phyloP scores from a whole-genome alignment of 2,329 filamentous ascomycete genomes.

The Arachnomyces sp. region DNA sequence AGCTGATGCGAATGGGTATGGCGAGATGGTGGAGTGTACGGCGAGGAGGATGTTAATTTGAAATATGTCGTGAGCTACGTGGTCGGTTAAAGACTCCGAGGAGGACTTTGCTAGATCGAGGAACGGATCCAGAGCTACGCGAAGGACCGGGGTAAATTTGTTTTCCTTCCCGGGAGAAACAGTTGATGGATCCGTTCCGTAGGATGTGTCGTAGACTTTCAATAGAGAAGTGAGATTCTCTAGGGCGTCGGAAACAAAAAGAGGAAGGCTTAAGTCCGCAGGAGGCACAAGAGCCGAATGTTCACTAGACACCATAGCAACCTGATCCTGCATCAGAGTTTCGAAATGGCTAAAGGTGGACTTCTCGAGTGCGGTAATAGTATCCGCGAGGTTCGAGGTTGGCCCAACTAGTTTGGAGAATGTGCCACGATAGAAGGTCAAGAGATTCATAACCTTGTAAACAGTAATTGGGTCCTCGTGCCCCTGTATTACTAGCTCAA shows the following conservation, averaged over 20 bases:
- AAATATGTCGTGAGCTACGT: slow-evolving; percentile 42
- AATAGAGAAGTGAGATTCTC: slow-evolving; percentile 71
- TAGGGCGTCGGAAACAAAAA: slow-evolving; percentile 73
- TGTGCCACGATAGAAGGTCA: slow-evolving; percentile 81
- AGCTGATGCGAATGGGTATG: slow-evolving; percentile 54
- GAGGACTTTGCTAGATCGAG: slow-evolving; percentile 57
- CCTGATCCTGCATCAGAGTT: slow-evolving; percentile 68
- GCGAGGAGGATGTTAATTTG: slow-evolving; percentile 41
- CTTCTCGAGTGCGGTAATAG: slow-evolving; percentile 61
- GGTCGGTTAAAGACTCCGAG: slow-evolving; percentile 30
- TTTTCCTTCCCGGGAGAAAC: slow-evolving; percentile 52
- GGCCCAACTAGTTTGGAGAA: slow-evolving; percentile 71
- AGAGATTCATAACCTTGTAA: slow-evolving; percentile 82
- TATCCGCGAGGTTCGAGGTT: slow-evolving; percentile 61
- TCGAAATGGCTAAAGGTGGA: slow-evolving; percentile 79
- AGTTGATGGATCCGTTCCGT: slow-evolving; percentile 41
- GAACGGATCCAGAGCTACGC: slow-evolving; percentile 79
- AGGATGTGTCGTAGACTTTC: slow-evolving; percentile 77
- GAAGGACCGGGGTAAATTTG: slow-evolving; percentile 67
- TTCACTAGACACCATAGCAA: slow-evolving; percentile 60
- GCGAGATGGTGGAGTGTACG: slow-evolving; percentile 29
- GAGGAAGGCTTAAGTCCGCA: slow-evolving; percentile 66
- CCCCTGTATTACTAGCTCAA: slow-evolving; percentile 85
- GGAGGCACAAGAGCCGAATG: slow-evolving; percentile 63
- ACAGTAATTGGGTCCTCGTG: slow-evolving; percentile 83